Evolutionary conservation across 768 basidiomycete species (phyloP).

Genomic region (Termitomyces sp.): DNA sequence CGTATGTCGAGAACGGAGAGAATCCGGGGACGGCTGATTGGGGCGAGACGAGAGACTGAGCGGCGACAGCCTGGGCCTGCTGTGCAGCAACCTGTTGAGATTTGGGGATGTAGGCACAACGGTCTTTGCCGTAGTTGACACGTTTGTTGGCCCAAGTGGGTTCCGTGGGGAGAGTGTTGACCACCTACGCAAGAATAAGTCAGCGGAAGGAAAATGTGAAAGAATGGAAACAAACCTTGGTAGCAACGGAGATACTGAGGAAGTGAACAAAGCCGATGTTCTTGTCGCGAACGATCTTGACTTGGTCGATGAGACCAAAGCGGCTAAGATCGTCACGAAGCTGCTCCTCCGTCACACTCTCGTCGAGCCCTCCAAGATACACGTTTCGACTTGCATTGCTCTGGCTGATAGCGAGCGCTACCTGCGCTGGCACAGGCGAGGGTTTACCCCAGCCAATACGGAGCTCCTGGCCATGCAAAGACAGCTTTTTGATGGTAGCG

Average conservation of each 20-base stretch:
- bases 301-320: conserved; percentile 96
- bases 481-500: conserved; percentile 89
- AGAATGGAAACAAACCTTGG: conserved; percentile 59
- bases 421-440: conserved; percentile 78
- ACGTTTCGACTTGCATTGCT: conserved; percentile 94
- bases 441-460: conserved; percentile 99
- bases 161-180: conserved; percentile 87
- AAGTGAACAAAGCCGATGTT: conserved; percentile 99
- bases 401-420: conserved; percentile 84
- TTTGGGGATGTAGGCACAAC: conserved; percentile 96
- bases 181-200: conserved; percentile 51
- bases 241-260: conserved; percentile 89
- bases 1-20: conserved; percentile 47
- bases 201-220: background rate
- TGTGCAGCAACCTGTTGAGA: conserved; percentile 87
- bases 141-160: conserved; percentile 93
- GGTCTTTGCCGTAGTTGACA: conserved; percentile 98
- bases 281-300: conserved; percentile 99
- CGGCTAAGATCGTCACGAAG: conserved; percentile 86
- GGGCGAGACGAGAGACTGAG: conserved; percentile 55
- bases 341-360: conserved; percentile 85
- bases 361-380: conserved; percentile 91
- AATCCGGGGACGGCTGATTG: conserved; percentile 40
- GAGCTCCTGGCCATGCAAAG: conserved; percentile 92
- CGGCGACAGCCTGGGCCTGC: conserved; percentile 82